Percentiles rank a stretch among this genome's conserved stretches.
These are phyloP conservation scores for Tylopilus sp. DNA, from an alignment of 1,284 basidiomycete species.

Conservation along the genomic window DNA sequence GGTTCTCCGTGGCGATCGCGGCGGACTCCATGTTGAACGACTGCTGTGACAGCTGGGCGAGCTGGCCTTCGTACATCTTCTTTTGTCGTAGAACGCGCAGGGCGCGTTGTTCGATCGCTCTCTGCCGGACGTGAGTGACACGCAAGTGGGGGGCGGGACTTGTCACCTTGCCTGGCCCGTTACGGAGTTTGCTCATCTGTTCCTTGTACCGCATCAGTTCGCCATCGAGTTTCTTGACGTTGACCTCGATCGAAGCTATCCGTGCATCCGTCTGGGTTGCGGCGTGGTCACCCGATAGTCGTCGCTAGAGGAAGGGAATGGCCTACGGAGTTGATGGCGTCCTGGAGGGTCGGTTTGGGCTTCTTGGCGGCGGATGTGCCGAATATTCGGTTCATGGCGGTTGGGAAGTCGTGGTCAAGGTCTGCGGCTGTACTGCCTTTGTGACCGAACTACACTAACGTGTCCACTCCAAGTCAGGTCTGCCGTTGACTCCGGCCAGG, in stretches of 20 bases:
- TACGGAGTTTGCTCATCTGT: slow-evolving; percentile 92
- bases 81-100: slow-evolving; percentile 94
- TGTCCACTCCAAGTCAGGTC: background rate
- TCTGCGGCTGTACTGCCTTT: slow-evolving; percentile 1
- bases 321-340: slow-evolving; percentile 86
- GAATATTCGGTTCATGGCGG: slow-evolving; percentile 77
- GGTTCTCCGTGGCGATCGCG: slow-evolving; percentile 92
- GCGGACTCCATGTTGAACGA: slow-evolving; percentile 99
- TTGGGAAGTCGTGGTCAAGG: background rate
- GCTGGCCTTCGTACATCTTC: slow-evolving; percentile 92
- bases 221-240: slow-evolving; percentile 94
- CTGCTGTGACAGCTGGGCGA: slow-evolving; percentile 90
- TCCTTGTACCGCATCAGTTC: slow-evolving; percentile 93
- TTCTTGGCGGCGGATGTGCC: slow-evolving; percentile 76
- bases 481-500: background rate
- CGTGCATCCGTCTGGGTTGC: slow-evolving; percentile 77
- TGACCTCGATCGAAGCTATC: slow-evolving; percentile 91
- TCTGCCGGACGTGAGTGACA: slow-evolving; percentile 40
- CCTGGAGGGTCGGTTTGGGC: slow-evolving; percentile 82
- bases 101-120: slow-evolving; percentile 93
- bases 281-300: slow-evolving; percentile 12
- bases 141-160: background rate
- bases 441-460: no score
- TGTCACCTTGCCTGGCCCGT: slow-evolving; percentile 90
- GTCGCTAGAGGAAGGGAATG: slow-evolving; percentile 2